phyloP scores from a whole-genome alignment of 2,329 filamentous ascomycete genomes.

The Ascomycota sp. region DNA sequence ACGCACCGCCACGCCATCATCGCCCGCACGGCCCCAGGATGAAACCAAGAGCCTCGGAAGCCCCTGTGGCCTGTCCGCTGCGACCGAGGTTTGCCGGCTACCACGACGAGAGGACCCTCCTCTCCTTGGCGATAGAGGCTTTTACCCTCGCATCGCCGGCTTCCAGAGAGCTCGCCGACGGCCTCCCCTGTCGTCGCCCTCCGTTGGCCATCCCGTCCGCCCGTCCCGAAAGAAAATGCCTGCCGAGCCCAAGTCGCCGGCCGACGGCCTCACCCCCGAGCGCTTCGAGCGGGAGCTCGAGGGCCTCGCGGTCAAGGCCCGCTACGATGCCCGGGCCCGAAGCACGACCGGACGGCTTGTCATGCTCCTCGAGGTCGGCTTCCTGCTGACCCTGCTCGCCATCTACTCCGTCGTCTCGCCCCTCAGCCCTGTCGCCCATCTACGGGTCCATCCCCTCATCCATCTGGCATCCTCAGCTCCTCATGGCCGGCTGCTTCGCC shows the following conservation, averaged over 20 bases:
- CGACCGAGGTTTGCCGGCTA: too few relatives aligned
- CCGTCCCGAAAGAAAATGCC: not conserved
- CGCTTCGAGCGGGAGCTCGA: conserved; percentile 33
- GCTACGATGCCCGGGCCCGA: conserved; percentile 11
- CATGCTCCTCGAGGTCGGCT: conserved; percentile 15
- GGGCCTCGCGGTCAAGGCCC: conserved; percentile 24
- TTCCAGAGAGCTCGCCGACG: too few relatives aligned
- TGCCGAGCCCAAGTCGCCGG: conserved; percentile 3
- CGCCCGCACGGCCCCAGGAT: not conserved
- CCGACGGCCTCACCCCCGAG: conserved; percentile 23
- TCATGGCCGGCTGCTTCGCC: conserved; percentile 45
- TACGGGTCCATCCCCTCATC: conserved; percentile 69
- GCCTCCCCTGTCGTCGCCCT: too few relatives aligned
- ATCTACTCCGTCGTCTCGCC: conserved; percentile 51
- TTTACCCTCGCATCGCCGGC: too few relatives aligned
- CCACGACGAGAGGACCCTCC: too few relatives aligned
- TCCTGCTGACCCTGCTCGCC: conserved; percentile 21
- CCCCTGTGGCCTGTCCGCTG: too few relatives aligned
- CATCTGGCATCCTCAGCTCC: conserved; percentile 46
- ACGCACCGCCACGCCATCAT: too few relatives aligned
- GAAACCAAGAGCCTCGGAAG: too few relatives aligned
- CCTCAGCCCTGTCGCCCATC: conserved; percentile 60
- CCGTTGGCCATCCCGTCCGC: too few relatives aligned
- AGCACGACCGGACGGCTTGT: conserved; percentile 15
- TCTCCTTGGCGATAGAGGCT: too few relatives aligned